phyloP scores from a whole-genome alignment of 148 eudicot species.

The Dianthus caryophyllus region DNA sequence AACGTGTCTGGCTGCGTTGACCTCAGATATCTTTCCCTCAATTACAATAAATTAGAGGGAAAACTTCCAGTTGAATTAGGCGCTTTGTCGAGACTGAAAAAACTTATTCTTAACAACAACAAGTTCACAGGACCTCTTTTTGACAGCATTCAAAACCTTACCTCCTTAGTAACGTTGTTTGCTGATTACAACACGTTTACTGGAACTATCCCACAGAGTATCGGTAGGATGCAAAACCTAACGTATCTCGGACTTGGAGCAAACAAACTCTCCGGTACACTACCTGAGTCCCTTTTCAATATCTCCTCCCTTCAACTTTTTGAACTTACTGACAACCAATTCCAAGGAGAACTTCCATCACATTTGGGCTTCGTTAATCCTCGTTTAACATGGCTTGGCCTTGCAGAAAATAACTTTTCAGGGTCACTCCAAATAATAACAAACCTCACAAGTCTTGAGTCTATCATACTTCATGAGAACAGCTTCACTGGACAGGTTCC shows the following conservation, averaged over 20 bases:
- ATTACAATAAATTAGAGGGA: constrained; percentile 27
- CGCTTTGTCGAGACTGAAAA: constrained; percentile 1
- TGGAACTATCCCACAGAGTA: constrained; percentile 24
- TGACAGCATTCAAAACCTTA: constrained; percentile 28
- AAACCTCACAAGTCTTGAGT: constrained; percentile 24
- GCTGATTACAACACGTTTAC: constrained; percentile 12
- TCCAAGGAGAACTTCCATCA: constrained; percentile 28
- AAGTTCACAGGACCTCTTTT: constrained; percentile 30
- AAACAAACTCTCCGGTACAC: constrained; percentile 21
- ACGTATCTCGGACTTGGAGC: not conserved
- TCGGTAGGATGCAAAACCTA: constrained; percentile 20
- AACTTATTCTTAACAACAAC: not conserved
- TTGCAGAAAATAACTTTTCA: constrained; percentile 13
- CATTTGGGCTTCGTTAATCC: constrained; percentile 23
- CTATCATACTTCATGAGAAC: not conserved
- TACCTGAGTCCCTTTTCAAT: constrained; percentile 30
- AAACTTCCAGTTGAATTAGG: constrained; percentile 29
- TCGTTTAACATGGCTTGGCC: not conserved
- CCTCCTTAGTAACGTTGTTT: constrained; percentile 15
- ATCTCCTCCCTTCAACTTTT: constrained; percentile 19
- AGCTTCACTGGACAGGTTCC: constrained; percentile 3
- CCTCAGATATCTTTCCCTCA: constrained; percentile 10
- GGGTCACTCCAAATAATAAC: constrained; percentile 28
- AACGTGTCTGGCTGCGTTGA: constrained; percentile 28
- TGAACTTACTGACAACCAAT: constrained; percentile 7